Base-by-base conservation (phyloP, 371 early-diverging fungal species). In the Rhizopus arrhizus region DNA sequence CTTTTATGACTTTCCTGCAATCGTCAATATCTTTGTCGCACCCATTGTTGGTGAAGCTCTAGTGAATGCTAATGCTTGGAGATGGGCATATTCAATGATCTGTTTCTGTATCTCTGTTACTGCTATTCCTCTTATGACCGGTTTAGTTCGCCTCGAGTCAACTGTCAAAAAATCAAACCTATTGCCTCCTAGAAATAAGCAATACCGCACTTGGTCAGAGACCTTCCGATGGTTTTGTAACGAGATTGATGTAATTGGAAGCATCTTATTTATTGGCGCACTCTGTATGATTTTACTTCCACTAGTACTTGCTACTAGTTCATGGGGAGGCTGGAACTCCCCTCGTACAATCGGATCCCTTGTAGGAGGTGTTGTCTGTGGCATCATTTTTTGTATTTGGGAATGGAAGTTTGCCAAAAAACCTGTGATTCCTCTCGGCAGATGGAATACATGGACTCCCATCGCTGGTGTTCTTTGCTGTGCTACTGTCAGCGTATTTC, bases 171-270 rank as follows among this genome's bases (percentile, higher is more conserved):
- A 58, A 29, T 63, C 66, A 15, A 58, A 58, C 3, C 53, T 59
- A 10, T 43, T 68, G 4, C 33, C 46, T 5, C 35, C 35, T 7
- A 29, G 31, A 22, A 31, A 5, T 7, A 11, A 55, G 35, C 35
- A 58, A 62, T 3, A 53, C 7, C 49, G 33, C 29, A 56, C n/a
- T 7, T 29, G 9, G 16, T 36, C 31, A 34, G 58, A 68, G 53
- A 59, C 46, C 8, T 22, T 70, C 32, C 41, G 49, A 13, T 72
- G 71, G 63, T 41, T 75, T 31, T 55, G 72, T 41, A 66, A 66
- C 35, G 80, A 80, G 60, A 63, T 78, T 31, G 82, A 82, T 58
- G 59, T 66, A 10, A 36, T 80, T 28, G 82, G 82, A 9, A 74
- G 74, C 35, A 3, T 76, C 0, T 65, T 82, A 47, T 65, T 82